Evolutionary conservation across 257 asterid genomes (phyloP), one percentile per base, ranked within the genome.

Genomic region (Craterostigma plantagineum): DNA sequence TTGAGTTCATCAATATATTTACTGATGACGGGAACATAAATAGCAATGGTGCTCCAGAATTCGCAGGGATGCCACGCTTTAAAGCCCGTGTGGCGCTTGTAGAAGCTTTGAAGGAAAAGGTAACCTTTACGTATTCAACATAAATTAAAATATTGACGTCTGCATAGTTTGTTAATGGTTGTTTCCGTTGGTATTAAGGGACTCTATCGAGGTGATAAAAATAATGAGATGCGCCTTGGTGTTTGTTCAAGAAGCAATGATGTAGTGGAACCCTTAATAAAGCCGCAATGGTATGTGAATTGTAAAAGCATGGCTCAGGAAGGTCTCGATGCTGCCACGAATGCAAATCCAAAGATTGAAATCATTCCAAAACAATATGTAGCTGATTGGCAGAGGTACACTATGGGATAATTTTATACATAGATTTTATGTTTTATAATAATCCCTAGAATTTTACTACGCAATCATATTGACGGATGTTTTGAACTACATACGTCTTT

Each of bases 211-310:
- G 92, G 87, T 49, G 72, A 71, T 45, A 57, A 64, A 57, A 65
- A 68, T 59, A 87, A 87, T 55, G 95, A 74, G 69, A 87, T 87
- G 98, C 77, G 95, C 16, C 92, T 87, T 46, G 98, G 98, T 18
- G 41, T 74, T 65, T 87, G 95, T 74, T 82, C 95, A 33, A 77
- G 98, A 64, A 79, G 69, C 65, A 74, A 62, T 23, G 98, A 87
- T 56, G 83, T 82, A 3, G 79, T 82, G 61, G 98, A 87, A 69
- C 98, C 98, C 41, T 79, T 87, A 40, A 77, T 82, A 53, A 87
- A 82, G 77, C 93, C 93, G 17, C 98, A 87, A 60, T 87, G 98
- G 98, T 87, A 78, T 59, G 98, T 82, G 50, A 79, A 68, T 62
- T 87, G 93, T 61, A 63, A 76, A 68, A 63, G 51, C 57, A 82